These are phyloP conservation scores for Artomyces pyxidatus DNA, from an alignment of 768 basidiomycete genomes.

Conservation along the genomic window DNA sequence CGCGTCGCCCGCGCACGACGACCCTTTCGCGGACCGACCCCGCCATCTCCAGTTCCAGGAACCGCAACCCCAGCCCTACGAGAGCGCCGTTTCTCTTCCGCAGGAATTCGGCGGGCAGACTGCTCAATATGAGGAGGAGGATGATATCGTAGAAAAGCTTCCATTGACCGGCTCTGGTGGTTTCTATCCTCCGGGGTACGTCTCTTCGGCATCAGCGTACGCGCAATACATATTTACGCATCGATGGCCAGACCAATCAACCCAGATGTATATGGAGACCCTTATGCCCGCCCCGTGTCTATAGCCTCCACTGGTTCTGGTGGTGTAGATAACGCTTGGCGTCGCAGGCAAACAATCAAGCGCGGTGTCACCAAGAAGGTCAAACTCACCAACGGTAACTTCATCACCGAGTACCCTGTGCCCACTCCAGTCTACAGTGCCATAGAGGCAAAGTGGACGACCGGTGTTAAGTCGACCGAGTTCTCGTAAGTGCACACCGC, in stretches of 20 bases:
- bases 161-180: slow-evolving; percentile 62
- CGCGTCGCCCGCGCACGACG: slow-evolving; percentile 25
- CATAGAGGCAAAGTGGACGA: slow-evolving; percentile 71
- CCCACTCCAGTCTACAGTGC: slow-evolving; percentile 79
- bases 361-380: slow-evolving; percentile 92
- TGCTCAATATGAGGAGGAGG: slow-evolving; percentile 52
- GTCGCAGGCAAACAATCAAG: slow-evolving; percentile 83
- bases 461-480: slow-evolving; percentile 62
- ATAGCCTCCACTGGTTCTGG: slow-evolving; percentile 27
- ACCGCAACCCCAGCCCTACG: slow-evolving; percentile 45
- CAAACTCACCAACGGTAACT: slow-evolving; percentile 89
- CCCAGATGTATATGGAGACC: slow-evolving; percentile 59
- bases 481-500: slow-evolving; percentile 80
- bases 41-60: slow-evolving; percentile 57
- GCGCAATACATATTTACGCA: neutral
- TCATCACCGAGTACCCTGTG: slow-evolving; percentile 84
- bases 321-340: slow-evolving; percentile 37
- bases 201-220: slow-evolving; percentile 13
- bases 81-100: slow-evolving; percentile 49
- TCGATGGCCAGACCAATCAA: slow-evolving; percentile 30
- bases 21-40: slow-evolving; percentile 70
- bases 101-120: slow-evolving; percentile 37
- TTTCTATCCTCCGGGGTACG: slow-evolving; percentile 72
- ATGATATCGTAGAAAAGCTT: slow-evolving; percentile 70
- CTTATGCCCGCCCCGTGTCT: slow-evolving; percentile 45